These are phyloP conservation scores for Vaucheria bursata DNA, from an alignment of 352 stramenopile species.

Conservation along the genomic window DNA sequence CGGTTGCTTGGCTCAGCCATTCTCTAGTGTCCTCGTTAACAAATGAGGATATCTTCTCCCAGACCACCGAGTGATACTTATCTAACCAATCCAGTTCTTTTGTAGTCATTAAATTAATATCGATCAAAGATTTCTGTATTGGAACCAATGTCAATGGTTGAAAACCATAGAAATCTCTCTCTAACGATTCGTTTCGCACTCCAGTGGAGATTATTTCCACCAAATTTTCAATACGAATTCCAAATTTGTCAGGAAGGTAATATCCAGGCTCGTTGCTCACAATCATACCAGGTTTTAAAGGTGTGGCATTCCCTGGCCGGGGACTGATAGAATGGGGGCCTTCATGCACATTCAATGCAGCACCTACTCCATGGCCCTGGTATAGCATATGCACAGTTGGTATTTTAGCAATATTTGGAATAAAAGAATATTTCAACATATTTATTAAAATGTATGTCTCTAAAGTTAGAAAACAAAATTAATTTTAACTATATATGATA, in stretches of 20 bases:
- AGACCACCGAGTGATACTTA: constrained; percentile 77
- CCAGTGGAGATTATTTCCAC: constrained; percentile 75
- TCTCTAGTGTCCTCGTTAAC: no score
- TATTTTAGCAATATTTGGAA: no score
- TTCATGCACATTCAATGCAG: constrained; percentile 94
- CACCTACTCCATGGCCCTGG: constrained; percentile 71
- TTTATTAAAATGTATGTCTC: no score
- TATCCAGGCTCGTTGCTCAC: constrained; percentile 97
- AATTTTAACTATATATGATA: no score
- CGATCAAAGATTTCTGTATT: constrained; percentile 94
- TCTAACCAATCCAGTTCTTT: constrained; percentile 87
- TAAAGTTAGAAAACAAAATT: no score
- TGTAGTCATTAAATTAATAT: constrained; percentile 73
- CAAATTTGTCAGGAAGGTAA: constrained; percentile 91
- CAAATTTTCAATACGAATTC: constrained; percentile 98
- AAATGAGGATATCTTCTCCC: no score
- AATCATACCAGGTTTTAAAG: constrained; percentile 84
- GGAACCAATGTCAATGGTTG: constrained; percentile 93
- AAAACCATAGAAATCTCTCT: constrained; percentile 83
- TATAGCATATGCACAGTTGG: no score
- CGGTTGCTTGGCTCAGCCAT: no score
- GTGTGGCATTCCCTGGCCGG: constrained; percentile 51
- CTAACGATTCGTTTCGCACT: neutral
- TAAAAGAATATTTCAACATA: no score
- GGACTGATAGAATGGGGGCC: constrained; percentile 44